Conservation (phyloP, 2,329 filamentous ascomycete species). For the Orbilia quercus region DNA sequence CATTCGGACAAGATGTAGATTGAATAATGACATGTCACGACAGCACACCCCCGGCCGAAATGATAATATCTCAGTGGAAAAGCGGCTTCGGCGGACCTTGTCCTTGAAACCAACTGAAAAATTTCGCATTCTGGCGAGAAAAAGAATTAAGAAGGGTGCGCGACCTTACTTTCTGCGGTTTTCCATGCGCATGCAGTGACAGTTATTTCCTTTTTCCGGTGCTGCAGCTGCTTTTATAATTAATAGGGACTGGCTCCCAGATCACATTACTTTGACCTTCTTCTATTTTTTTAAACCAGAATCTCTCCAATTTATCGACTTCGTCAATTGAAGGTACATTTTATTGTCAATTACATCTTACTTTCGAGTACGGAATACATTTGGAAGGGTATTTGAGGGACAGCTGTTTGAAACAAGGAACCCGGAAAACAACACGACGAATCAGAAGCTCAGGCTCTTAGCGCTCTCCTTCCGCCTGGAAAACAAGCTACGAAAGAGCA, state of each 20-base stretch:
- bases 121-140: background rate
- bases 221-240: too few species aligned
- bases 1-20: too few species aligned
- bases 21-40: too few species aligned
- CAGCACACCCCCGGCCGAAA: background rate
- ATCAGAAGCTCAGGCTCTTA: constrained; percentile 6
- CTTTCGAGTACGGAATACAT: too few species aligned
- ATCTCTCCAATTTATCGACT: background rate
- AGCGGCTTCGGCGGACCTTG: constrained; percentile 6
- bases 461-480: constrained; percentile 10
- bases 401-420: constrained; percentile 15
- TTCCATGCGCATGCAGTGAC: constrained; percentile 14
- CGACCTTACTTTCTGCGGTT: constrained; percentile 21
- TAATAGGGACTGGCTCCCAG: too few species aligned
- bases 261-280: too few species aligned
- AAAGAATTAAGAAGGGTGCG: too few species aligned
- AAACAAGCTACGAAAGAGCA: background rate
- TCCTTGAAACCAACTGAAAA: background rate
- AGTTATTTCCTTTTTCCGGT: background rate
- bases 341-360: too few species aligned
- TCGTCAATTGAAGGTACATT: background rate
- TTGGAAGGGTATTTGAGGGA: background rate
- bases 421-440: constrained; percentile 10
- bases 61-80: constrained; percentile 5
- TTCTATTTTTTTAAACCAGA: too few species aligned